These are phyloP conservation scores for Ophioceras dolichostomum DNA, from an alignment of 2,329 filamentous ascomycete genomes.

Conservation along the genomic window DNA sequence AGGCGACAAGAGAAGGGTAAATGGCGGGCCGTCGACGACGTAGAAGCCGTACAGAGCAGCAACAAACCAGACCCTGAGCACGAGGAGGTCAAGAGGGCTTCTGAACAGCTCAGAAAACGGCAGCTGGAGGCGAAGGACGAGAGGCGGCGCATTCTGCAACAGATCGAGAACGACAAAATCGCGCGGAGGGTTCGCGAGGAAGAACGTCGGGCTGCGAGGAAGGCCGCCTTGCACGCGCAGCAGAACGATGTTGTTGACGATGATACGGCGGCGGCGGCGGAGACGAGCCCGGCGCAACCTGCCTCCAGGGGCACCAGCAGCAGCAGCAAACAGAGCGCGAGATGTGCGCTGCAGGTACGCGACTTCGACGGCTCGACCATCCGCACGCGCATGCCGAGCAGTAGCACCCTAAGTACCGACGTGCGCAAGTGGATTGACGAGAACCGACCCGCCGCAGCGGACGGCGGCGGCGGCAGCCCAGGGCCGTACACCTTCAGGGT, in stretches of 20 bases:
- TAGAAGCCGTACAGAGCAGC: no score
- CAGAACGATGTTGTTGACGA: background rate
- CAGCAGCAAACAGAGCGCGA: conserved; percentile 14
- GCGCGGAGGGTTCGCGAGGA: conserved; percentile 48
- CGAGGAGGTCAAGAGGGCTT: conserved; percentile 30
- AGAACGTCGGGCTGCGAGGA: conserved; percentile 29
- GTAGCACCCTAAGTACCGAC: conserved; percentile 47
- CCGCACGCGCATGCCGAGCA: conserved; percentile 56
- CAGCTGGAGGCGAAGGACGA: conserved; percentile 57
- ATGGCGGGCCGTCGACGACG: conserved; percentile 21
- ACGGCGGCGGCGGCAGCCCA: no score
- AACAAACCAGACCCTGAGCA: no score
- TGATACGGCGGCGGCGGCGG: conserved; percentile 11
- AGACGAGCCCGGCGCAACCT: conserved; percentile 12
- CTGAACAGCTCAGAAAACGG: conserved; percentile 45
- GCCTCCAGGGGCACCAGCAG: conserved; percentile 13
- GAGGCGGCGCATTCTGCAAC: conserved; percentile 56
- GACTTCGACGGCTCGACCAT: conserved; percentile 77
- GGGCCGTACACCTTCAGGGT: conserved; percentile 83
- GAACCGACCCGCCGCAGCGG: conserved; percentile 26
- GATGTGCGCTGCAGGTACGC: conserved; percentile 61
- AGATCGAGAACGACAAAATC: conserved; percentile 65
- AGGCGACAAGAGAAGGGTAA: conserved; percentile 23
- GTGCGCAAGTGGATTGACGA: conserved; percentile 70
- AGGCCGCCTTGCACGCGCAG: background rate